phyloP scores from a whole-genome alignment of 2,329 filamentous ascomycete species.

The Volutella citrinella region DNA sequence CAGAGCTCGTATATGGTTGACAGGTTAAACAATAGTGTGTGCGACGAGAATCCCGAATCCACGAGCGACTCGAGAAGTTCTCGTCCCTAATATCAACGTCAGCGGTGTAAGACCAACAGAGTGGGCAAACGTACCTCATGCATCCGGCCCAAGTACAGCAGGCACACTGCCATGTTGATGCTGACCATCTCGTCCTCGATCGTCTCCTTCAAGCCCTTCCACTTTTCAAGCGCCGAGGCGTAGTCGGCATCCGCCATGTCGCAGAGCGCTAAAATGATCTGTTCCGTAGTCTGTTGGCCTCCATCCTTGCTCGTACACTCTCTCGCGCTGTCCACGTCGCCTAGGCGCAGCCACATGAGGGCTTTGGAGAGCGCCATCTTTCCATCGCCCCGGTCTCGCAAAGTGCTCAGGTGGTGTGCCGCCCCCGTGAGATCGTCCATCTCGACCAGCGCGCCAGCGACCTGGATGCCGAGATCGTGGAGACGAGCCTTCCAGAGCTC shows the following conservation, averaged over 20 bases:
- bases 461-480: conserved; percentile 68
- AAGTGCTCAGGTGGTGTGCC: conserved; percentile 63
- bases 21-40: conserved; percentile 83
- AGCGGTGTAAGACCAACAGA: neutral
- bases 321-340: conserved; percentile 69
- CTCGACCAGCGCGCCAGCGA: conserved; percentile 68
- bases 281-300: conserved; percentile 34
- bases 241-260: conserved; percentile 78
- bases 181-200: conserved; percentile 64
- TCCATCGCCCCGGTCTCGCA: conserved; percentile 42
- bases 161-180: conserved; percentile 80
- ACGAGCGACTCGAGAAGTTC: conserved; percentile 65
- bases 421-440: conserved; percentile 88
- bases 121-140: conserved; percentile 52
- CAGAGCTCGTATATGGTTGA: conserved; percentile 90
- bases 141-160: conserved; percentile 78
- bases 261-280: conserved; percentile 64
- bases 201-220: conserved; percentile 48
- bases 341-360: conserved; percentile 74
- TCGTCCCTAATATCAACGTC: too few species aligned
- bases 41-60: conserved; percentile 62
- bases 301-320: conserved; percentile 41
- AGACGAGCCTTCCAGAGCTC: conserved; percentile 71
- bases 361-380: conserved; percentile 50
- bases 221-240: conserved; percentile 57